phyloP scores from a whole-genome alignment of 139 green algal species.

The Micractinium sp. region DNA sequence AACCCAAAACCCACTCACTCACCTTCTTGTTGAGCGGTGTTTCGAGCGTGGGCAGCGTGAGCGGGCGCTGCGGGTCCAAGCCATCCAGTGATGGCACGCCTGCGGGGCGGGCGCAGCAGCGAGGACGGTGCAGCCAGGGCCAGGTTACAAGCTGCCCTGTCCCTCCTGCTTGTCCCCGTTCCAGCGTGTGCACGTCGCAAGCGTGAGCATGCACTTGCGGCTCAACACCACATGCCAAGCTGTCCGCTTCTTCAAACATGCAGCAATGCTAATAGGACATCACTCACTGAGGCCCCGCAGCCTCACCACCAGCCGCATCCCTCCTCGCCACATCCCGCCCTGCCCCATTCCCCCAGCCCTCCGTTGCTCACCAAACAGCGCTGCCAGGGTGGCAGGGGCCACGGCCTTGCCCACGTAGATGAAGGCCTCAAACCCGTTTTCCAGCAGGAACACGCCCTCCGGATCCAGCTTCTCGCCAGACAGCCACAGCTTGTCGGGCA shows the following conservation, averaged over 20 bases:
- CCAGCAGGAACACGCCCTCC: slow-evolving; percentile 82
- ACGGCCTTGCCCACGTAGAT: slow-evolving; percentile 51
- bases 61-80: slow-evolving; percentile 35
- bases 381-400: slow-evolving; percentile 38
- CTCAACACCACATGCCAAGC: no score
- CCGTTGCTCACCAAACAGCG: slow-evolving; percentile 65
- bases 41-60: slow-evolving; percentile 16
- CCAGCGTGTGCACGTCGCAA: no score
- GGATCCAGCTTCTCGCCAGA: slow-evolving; percentile 66
- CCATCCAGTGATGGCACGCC: slow-evolving; percentile 51
- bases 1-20: no score
- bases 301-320: no score
- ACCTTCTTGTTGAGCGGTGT: slow-evolving; percentile 24
- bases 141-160: neutral
- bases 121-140: neutral
- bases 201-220: no score
- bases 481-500: slow-evolving; percentile 50
- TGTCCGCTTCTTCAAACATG: no score
- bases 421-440: slow-evolving; percentile 77
- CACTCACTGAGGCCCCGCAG: no score
- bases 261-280: no score
- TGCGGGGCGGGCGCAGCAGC: neutral
- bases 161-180: no score
- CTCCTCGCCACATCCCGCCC: no score
- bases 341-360: neutral